Percentiles rank a stretch among this genome's conserved stretches.
These are phyloP conservation scores for Sistotremastrum niveocremeum DNA, from an alignment of 768 basidiomycete species.

Conservation along the genomic window DNA sequence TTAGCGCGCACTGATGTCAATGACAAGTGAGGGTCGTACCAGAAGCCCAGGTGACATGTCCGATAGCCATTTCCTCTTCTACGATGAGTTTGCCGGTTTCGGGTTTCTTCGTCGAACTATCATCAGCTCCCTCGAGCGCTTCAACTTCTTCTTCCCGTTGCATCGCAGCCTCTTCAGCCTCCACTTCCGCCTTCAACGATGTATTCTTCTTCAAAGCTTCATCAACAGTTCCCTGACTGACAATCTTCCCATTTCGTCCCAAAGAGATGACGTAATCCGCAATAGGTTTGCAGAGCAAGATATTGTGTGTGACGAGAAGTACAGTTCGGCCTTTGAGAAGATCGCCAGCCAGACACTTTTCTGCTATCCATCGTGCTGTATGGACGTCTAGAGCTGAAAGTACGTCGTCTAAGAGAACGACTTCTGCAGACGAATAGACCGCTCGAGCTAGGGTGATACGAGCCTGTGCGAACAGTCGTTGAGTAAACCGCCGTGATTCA, in stretches of 20 bases:
- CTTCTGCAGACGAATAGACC: conserved; percentile 27
- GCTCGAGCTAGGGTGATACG: conserved; percentile 33
- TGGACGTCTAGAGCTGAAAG: conserved; percentile 29
- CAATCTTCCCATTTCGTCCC: conserved; percentile 24
- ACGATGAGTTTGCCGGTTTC: conserved; percentile 44
- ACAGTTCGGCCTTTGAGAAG: conserved; percentile 66
- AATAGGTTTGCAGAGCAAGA: conserved; percentile 71
- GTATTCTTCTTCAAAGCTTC: conserved; percentile 9
- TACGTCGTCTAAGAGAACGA: conserved; percentile 37
- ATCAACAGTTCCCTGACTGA: conserved; percentile 7
- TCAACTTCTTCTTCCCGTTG: conserved; percentile 7
- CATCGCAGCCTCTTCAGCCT: conserved; percentile 7
- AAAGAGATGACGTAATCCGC: conserved; percentile 74
- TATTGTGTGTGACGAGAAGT: conserved; percentile 87
- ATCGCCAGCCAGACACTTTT: conserved; percentile 64
- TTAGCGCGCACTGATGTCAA: background rate
- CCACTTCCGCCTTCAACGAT: conserved; percentile 1
- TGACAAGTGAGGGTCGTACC: conserved; percentile 12
- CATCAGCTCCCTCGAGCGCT: background rate
- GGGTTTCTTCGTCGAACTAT: conserved; percentile 9
- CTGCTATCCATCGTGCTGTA: conserved; percentile 23
- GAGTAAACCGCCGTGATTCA: too few species aligned
- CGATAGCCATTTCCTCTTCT: conserved; percentile 48
- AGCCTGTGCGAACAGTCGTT: conserved; percentile 24
- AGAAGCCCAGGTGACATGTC: conserved; percentile 41